Conservation (phyloP, 495 filamentous ascomycete genomes). For the Daldinia concentrica region DNA sequence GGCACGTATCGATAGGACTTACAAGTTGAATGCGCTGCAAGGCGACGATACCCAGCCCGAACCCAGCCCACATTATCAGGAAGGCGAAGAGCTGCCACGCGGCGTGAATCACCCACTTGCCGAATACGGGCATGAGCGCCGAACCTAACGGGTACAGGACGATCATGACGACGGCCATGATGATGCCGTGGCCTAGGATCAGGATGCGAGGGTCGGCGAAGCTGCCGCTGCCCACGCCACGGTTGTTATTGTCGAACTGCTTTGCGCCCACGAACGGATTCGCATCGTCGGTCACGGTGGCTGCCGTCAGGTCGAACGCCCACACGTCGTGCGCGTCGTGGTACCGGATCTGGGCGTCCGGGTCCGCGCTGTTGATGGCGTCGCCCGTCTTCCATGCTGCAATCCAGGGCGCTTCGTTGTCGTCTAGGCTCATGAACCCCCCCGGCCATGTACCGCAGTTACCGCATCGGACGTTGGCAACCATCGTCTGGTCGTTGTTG, state of each 20-base stretch:
- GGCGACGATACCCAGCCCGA: constrained; percentile 67
- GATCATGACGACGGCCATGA: constrained; percentile 67
- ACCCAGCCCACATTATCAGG: constrained; percentile 64
- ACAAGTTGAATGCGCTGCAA: constrained; percentile 51
- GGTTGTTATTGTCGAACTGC: constrained; percentile 41
- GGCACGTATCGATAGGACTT: constrained; percentile 33
- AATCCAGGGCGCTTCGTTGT: constrained; percentile 68
- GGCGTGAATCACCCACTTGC: constrained; percentile 64
- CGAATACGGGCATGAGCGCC: constrained; percentile 62
- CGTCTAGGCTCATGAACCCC: constrained; percentile 60
- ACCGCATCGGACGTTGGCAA: constrained; percentile 66
- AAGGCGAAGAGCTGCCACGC: constrained; percentile 66
- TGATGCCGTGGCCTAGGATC: constrained; percentile 57
- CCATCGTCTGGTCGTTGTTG: constrained; percentile 60
- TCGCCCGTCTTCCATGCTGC: constrained; percentile 68
- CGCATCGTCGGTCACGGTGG: constrained; percentile 60
- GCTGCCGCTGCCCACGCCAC: constrained; percentile 27
- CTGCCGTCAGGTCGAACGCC: constrained; percentile 63
- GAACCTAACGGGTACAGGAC: constrained; percentile 67
- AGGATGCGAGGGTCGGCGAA: constrained; percentile 34
- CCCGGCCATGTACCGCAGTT: constrained; percentile 66
- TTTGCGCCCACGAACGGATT: constrained; percentile 66
- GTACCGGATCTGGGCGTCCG: constrained; percentile 59
- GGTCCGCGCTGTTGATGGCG: constrained; percentile 63
- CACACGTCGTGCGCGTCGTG: constrained; percentile 68